A percentile compares a stretch with the other conserved stretches of the same genome.
Evolutionary conservation across 1,284 basidiomycete genomes (phyloP).

Genomic region (Anthracocystis panici-leucophaei): DNA sequence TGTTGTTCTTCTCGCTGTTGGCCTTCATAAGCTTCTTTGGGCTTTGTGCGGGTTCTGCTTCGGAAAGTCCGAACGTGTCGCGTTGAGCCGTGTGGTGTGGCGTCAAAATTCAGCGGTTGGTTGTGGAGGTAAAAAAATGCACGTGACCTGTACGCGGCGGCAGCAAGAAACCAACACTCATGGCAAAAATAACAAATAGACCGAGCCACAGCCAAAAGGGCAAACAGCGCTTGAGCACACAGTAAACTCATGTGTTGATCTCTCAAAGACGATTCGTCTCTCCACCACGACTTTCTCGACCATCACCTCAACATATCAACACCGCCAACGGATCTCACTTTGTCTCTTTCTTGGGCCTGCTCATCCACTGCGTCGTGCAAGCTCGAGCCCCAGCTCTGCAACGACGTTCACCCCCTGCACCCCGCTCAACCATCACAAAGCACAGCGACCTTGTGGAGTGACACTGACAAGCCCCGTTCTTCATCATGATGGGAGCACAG

Average conservation of each 20-base stretch:
- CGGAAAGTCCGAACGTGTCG: slow-evolving; percentile 16
- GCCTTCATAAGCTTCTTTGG: not conserved
- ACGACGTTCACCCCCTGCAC: no score
- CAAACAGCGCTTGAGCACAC: no score
- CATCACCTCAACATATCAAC: no score
- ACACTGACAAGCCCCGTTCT: not conserved
- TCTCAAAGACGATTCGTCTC: no score
- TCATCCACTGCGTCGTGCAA: no score
- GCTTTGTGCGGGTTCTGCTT: not conserved
- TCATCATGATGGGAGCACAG: slow-evolving; percentile 21
- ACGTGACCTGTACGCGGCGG: slow-evolving; percentile 41
- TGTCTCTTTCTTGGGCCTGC: no score
- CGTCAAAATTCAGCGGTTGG: not conserved
- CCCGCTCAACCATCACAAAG: not conserved
- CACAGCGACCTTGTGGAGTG: not conserved
- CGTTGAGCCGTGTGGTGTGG: slow-evolving; percentile 33
- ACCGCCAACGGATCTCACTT: no score
- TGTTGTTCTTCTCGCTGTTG: no score
- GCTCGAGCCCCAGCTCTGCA: slow-evolving; percentile 1
- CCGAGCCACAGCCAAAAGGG: no score
- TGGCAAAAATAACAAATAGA: slow-evolving; percentile 1
- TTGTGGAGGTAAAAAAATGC: slow-evolving; percentile 22
- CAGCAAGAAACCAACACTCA: slow-evolving; percentile 22
- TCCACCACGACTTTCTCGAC: no score
- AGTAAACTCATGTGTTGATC: no score